Evolutionary conservation across 257 asterid genomes (phyloP).

Genomic region (Solanum paucissectum): DNA sequence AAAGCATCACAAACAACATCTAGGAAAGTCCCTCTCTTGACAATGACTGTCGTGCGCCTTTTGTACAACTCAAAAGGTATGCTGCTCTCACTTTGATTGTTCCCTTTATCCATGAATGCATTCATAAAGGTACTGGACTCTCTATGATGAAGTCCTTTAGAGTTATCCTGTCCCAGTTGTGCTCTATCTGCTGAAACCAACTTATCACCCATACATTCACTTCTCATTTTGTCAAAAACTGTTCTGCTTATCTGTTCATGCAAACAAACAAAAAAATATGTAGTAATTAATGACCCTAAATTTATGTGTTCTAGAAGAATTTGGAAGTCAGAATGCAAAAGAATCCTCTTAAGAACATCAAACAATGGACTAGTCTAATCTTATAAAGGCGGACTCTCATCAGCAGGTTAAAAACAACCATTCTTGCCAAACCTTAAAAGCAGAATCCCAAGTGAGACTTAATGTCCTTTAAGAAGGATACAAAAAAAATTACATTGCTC

Average conservation of each 20-base stretch:
- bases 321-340: background rate
- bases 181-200: slow-evolving; percentile 28
- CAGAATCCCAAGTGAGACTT: background rate
- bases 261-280: background rate
- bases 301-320: background rate
- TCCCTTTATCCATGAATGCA: slow-evolving; percentile 28
- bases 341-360: background rate
- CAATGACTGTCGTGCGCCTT: slow-evolving; percentile 70
- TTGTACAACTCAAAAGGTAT: slow-evolving; percentile 84
- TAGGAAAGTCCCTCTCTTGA: slow-evolving; percentile 54
- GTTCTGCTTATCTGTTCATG: slow-evolving; percentile 69
- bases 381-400: background rate
- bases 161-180: slow-evolving; percentile 15
- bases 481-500: background rate
- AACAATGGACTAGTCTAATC: background rate
- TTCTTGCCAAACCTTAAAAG: background rate
- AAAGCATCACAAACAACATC: slow-evolving; percentile 85
- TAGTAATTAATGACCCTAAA: background rate
- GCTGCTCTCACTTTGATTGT: slow-evolving; percentile 31
- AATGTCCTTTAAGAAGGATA: background rate
- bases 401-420: background rate
- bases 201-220: slow-evolving; percentile 31
- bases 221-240: slow-evolving; percentile 67
- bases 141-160: slow-evolving; percentile 30
- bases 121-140: slow-evolving; percentile 22